Evolutionary conservation across 129 eudicot species (phyloP).

Genomic region (Flaveria bidentis): DNA sequence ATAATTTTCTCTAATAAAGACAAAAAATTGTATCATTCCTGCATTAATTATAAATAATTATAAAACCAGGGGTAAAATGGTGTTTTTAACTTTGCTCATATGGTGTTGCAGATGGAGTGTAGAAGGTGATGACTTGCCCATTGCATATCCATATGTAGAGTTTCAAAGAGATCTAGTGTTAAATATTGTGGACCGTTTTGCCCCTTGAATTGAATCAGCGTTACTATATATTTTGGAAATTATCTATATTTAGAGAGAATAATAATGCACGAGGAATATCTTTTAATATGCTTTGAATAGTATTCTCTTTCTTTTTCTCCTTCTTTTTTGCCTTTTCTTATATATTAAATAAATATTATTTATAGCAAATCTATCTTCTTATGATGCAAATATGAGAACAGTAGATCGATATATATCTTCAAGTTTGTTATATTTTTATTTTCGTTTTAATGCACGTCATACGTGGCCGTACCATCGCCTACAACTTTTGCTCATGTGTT

Average conservation of each 20-base stretch:
- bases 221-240: conserved; percentile 25
- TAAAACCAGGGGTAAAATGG: conserved; percentile 1
- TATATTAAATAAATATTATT: conserved; percentile 9
- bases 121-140: conserved; percentile 60
- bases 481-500: too few species aligned
- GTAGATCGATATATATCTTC: background rate
- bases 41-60: background rate
- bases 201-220: conserved; percentile 32
- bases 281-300: conserved; percentile 25
- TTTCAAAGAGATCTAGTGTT: conserved; percentile 48
- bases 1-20: background rate
- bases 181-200: conserved; percentile 36
- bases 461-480: too few species aligned
- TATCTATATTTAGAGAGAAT: conserved; percentile 22
- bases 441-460: too few species aligned
- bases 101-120: conserved; percentile 55
- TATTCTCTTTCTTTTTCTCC: conserved; percentile 11
- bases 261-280: conserved; percentile 21
- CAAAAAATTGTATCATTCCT: too few species aligned
- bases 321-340: conserved; percentile 5
- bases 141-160: conserved; percentile 79
- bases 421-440: background rate
- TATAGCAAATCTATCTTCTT: conserved; percentile 6
- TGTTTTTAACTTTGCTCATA: conserved; percentile 6
- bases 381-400: conserved; percentile 3